Conservation (phyloP, 495 filamentous ascomycete species). For the Penicillium parvum region DNA sequence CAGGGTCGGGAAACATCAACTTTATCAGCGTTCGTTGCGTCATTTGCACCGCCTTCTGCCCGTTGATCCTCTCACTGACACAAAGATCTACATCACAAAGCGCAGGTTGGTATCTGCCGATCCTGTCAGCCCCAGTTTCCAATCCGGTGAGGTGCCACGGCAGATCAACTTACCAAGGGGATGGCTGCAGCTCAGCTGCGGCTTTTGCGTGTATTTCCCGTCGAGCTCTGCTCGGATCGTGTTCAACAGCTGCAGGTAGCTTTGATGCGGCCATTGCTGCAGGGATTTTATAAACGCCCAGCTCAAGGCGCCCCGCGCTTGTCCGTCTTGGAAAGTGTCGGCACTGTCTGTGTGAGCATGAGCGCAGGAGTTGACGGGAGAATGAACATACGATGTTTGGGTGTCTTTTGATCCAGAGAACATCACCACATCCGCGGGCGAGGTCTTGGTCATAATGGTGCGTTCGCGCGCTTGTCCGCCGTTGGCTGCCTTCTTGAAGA, state of each 20-base stretch:
- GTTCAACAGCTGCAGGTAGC: constrained; percentile 90
- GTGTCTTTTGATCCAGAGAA: constrained; percentile 95
- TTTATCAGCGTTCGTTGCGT: no score
- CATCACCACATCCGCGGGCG: constrained; percentile 94
- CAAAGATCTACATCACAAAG: constrained; percentile 43
- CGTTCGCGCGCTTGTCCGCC: constrained; percentile 75
- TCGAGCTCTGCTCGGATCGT: constrained; percentile 89
- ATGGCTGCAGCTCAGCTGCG: constrained; percentile 95
- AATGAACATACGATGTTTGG: constrained; percentile 61
- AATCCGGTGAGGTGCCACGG: constrained; percentile 3
- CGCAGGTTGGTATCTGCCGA: constrained; percentile 37
- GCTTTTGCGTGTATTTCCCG: constrained; percentile 91
- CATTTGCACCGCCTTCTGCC: no score
- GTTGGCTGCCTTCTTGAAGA: constrained; percentile 86
- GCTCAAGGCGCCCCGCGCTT: constrained; percentile 95
- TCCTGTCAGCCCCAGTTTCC: constrained; percentile 16
- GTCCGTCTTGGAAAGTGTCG: constrained; percentile 53
- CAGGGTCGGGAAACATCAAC: no score
- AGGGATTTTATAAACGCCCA: constrained; percentile 93
- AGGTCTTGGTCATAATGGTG: constrained; percentile 83
- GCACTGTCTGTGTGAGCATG: constrained; percentile 23
- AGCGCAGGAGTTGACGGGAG: no score
- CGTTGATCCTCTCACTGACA: no score
- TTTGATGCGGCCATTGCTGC: constrained; percentile 93
- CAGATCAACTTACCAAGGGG: constrained; percentile 67